Evolutionary conservation across 768 basidiomycete genomes (phyloP).

Genomic region (Termitomyces sp.): DNA sequence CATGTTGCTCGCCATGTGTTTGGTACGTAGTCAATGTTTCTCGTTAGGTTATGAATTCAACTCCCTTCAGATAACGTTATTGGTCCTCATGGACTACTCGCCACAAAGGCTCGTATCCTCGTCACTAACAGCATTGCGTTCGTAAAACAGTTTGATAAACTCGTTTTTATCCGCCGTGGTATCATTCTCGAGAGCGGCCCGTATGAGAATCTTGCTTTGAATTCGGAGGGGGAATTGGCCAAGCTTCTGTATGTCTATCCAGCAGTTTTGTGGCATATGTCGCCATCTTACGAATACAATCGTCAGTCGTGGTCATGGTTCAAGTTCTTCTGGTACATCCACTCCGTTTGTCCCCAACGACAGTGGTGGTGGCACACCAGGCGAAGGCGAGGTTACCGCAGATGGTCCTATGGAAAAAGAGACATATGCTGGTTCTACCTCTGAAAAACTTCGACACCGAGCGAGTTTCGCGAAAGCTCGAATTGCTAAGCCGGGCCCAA

Average conservation of each 20-base stretch:
- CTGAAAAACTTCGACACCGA: conserved; percentile 54
- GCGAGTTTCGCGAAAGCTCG: conserved; percentile 54
- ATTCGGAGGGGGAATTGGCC: conserved; percentile 59
- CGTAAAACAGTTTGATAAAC: conserved; percentile 67
- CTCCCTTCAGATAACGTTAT: conserved; percentile 65
- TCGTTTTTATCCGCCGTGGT: conserved; percentile 74
- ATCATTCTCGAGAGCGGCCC: conserved; percentile 75
- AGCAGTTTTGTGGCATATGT: not conserved
- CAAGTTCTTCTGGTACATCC: conserved; percentile 40
- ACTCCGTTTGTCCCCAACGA: conserved; percentile 39
- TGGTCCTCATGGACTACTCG: conserved; percentile 77
- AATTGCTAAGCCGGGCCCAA: conserved; percentile 34
- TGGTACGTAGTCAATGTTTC: conserved; percentile 32
- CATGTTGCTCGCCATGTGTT: conserved; percentile 87
- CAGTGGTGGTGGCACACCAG: conserved; percentile 29
- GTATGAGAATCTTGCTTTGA: conserved; percentile 53
- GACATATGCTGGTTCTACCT: conserved; percentile 25
- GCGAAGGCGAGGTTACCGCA: conserved; percentile 17
- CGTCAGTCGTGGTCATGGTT: conserved; percentile 34
- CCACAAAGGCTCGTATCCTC: conserved; percentile 77
- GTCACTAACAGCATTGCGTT: conserved; percentile 90
- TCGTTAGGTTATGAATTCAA: not conserved
- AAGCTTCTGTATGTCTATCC: conserved; percentile 60
- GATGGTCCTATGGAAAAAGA: conserved; percentile 17
- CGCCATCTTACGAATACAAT: not conserved